A percentile compares a stretch with the other conserved stretches of the same genome.
These are phyloP conservation scores for Dalbergia oliveri DNA, from an alignment of 306 rosid genomes.

Conservation along the genomic window DNA sequence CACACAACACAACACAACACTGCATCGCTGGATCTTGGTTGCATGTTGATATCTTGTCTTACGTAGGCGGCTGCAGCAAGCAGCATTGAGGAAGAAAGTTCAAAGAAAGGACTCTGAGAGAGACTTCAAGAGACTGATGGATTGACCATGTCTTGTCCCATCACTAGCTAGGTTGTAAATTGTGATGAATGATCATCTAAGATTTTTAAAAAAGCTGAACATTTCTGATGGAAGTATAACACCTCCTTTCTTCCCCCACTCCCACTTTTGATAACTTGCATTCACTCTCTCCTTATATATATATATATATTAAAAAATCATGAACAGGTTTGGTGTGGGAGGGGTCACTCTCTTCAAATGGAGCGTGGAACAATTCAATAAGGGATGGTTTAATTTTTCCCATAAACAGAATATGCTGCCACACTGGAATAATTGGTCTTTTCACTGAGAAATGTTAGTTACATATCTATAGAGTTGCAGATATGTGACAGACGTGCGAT, in stretches of 20 bases:
- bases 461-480: not conserved
- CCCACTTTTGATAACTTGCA: not conserved
- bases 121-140: slow-evolving; percentile 33
- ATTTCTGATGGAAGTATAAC: not conserved
- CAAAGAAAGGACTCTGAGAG: slow-evolving; percentile 21
- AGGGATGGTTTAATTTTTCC: not conserved
- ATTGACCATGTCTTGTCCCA: slow-evolving; percentile 64
- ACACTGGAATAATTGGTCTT: slow-evolving; percentile 52
- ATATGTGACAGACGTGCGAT: not conserved
- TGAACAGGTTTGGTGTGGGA: slow-evolving; percentile 6
- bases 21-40: not conserved
- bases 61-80: slow-evolving; percentile 51
- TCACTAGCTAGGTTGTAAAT: slow-evolving; percentile 49
- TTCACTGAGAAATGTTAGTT: not conserved
- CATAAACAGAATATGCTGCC: slow-evolving; percentile 44
- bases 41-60: slow-evolving; percentile 55
- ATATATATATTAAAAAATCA: too few relatives aligned
- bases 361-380: slow-evolving; percentile 23
- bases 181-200: slow-evolving; percentile 46
- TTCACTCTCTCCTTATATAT: not conserved
- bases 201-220: slow-evolving; percentile 33
- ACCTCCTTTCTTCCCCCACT: not conserved
- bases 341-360: slow-evolving; percentile 22
- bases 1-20: not conserved
- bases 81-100: slow-evolving; percentile 6